Percentiles rank a stretch among this genome's conserved stretches.
phyloP scores from a whole-genome alignment of 495 filamentous ascomycete genomes.

The Parathielavia appendiculata region DNA sequence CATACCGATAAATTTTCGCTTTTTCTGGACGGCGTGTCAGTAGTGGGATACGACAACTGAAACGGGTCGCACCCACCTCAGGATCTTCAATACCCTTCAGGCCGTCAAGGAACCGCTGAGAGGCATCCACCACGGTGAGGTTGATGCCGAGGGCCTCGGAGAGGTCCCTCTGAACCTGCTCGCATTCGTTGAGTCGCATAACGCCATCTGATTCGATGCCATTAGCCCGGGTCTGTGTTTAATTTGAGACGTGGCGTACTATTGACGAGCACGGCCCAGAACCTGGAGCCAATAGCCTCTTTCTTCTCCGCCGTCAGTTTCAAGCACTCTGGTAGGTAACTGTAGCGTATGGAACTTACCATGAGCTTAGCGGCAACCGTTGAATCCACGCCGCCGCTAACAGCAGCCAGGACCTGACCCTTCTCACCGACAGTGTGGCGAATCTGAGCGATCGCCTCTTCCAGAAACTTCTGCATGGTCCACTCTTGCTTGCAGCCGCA shows the following conservation, averaged over 20 bases:
- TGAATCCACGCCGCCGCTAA: slow-evolving; percentile 86
- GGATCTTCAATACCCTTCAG: slow-evolving; percentile 76
- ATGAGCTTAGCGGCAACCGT: slow-evolving; percentile 88
- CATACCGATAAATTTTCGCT: slow-evolving; percentile 83
- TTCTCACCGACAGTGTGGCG: slow-evolving; percentile 68
- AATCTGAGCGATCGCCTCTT: slow-evolving; percentile 73
- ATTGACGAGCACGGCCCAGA: slow-evolving; percentile 84
- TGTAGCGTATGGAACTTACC: slow-evolving; percentile 25
- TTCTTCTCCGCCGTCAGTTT: slow-evolving; percentile 30
- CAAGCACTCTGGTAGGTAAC: neutral
- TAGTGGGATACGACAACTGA: neutral
- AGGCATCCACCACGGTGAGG: slow-evolving; percentile 79
- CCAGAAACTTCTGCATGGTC: slow-evolving; percentile 76
- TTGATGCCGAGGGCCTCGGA: slow-evolving; percentile 78
- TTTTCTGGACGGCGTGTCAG: slow-evolving; percentile 43
- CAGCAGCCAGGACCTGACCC: slow-evolving; percentile 78
- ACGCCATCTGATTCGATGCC: slow-evolving; percentile 48
- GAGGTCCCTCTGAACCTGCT: slow-evolving; percentile 70
- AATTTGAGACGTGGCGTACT: slow-evolving; percentile 32
- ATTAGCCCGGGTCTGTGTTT: slow-evolving; percentile 25
- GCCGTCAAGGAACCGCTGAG: slow-evolving; percentile 63
- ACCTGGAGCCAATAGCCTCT: slow-evolving; percentile 68
- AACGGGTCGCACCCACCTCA: slow-evolving; percentile 40
- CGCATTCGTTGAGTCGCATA: slow-evolving; percentile 81
- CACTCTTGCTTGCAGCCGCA: slow-evolving; percentile 70